phyloP scores from a whole-genome alignment of 345 rosid species.

The Dipteronia dyeriana region DNA sequence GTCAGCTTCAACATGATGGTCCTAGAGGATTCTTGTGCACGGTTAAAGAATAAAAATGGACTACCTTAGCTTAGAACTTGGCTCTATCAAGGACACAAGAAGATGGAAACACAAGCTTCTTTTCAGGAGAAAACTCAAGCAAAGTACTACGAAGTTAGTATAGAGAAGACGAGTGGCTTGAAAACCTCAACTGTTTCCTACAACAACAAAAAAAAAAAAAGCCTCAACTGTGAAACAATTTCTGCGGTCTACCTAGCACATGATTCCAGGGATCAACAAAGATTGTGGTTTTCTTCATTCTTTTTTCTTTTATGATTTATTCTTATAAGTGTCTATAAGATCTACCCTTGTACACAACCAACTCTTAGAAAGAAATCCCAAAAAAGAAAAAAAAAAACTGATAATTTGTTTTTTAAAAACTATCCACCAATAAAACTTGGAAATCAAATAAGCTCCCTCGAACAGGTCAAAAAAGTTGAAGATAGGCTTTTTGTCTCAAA shows the following conservation, averaged over 20 bases:
- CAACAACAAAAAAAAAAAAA: no score
- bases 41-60: background rate
- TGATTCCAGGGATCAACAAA: background rate
- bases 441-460: no score
- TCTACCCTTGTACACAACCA: background rate
- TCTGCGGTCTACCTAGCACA: background rate
- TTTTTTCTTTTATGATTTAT: background rate
- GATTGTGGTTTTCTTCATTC: background rate
- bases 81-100: background rate
- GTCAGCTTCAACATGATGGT: background rate
- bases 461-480: no score
- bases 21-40: background rate
- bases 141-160: background rate
- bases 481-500: background rate
- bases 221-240: background rate
- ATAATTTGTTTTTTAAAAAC: background rate
- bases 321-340: background rate
- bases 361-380: background rate
- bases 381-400: background rate
- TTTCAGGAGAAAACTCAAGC: background rate
- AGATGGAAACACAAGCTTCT: background rate
- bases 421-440: background rate
- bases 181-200: background rate
- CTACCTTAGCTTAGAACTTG: background rate
- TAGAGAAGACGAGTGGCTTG: background rate